Conservation (phyloP, 2,329 filamentous ascomycete genomes). For the Talaromyces piceae region DNA sequence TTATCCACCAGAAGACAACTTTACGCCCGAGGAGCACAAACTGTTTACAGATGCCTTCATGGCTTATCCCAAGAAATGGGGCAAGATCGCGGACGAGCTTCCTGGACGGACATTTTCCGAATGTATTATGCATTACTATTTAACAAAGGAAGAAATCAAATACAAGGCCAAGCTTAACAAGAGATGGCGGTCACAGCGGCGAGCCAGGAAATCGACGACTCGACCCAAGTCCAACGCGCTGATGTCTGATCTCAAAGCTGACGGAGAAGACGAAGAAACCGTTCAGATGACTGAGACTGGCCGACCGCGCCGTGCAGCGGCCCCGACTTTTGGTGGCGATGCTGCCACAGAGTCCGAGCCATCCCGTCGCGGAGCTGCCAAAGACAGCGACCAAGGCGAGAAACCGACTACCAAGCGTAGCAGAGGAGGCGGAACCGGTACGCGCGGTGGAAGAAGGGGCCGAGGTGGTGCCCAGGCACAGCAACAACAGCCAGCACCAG, state of each 20-base stretch:
- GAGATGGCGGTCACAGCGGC: conserved; percentile 36
- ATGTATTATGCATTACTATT: conserved; percentile 45
- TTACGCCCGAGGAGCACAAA: conserved; percentile 40
- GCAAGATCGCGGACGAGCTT: conserved; percentile 42
- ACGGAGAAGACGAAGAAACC: conserved; percentile 38
- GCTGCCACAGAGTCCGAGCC: conserved; percentile 28
- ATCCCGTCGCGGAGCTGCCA: conserved; percentile 28
- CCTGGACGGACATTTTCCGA: conserved; percentile 41
- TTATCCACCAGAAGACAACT: conserved; percentile 40
- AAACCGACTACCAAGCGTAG: conserved; percentile 28
- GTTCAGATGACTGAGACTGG: conserved; percentile 44
- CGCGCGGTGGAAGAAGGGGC: conserved; percentile 28
- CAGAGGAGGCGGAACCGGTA: conserved; percentile 24
- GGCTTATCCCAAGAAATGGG: conserved; percentile 44
- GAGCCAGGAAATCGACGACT: conserved; percentile 26
- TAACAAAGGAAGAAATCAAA: conserved; percentile 43
- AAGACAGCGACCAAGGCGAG: conserved; percentile 29
- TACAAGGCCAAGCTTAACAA: conserved; percentile 45
- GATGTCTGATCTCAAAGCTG: conserved; percentile 40
- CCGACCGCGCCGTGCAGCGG: conserved; percentile 42
- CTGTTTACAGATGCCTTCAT: conserved; percentile 43
- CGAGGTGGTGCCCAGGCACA: conserved; percentile 20
- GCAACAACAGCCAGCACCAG: conserved; percentile 11
- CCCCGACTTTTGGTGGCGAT: conserved; percentile 40
- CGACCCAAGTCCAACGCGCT: conserved; percentile 43